A percentile compares a stretch with the other conserved stretches of the same genome.
Conservation (phyloP, 805 yeast genomes). For the Yamadazyma tumulicola region DNA sequence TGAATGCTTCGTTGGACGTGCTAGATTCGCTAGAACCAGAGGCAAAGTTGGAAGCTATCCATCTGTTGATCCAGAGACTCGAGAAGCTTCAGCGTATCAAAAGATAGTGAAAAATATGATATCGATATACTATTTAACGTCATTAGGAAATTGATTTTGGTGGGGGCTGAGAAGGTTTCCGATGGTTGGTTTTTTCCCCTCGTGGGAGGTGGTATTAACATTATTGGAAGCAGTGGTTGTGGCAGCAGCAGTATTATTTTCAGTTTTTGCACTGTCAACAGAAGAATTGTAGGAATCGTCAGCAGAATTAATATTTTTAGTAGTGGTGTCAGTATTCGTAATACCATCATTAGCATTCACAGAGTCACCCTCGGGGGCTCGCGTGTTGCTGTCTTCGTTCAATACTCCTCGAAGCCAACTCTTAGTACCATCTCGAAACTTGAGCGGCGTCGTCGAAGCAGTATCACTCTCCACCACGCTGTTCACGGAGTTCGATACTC, state of each 20-base stretch:
- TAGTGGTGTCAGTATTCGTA: slow-evolving; percentile 3
- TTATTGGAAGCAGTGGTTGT: slow-evolving; percentile 2
- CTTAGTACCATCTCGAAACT: slow-evolving; percentile 15
- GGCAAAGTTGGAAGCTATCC: not conserved
- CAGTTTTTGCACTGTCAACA: no score
- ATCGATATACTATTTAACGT: no score
- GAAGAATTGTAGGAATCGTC: not conserved
- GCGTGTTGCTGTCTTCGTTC: slow-evolving; percentile 20
- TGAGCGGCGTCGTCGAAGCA: not conserved
- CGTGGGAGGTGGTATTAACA: slow-evolving; percentile 1
- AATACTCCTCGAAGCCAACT: slow-evolving; percentile 28
- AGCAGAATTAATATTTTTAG: not conserved
- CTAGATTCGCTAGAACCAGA: no score
- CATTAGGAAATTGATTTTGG: no score
- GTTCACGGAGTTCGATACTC: slow-evolving; percentile 7
- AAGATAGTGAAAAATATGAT: no score
- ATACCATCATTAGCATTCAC: slow-evolving; percentile 1
- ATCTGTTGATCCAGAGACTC: not conserved
- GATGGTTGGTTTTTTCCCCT: slow-evolving; percentile 27
- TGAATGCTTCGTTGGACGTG: not conserved
- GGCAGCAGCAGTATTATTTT: not conserved
- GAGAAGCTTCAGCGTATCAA: not conserved
- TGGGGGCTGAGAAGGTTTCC: slow-evolving; percentile 27
- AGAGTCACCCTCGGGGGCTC: slow-evolving; percentile 1
- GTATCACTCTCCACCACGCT: slow-evolving; percentile 6